Conservation (phyloP, 2,329 filamentous ascomycete species). For the Thermochaetoides dissita region DNA sequence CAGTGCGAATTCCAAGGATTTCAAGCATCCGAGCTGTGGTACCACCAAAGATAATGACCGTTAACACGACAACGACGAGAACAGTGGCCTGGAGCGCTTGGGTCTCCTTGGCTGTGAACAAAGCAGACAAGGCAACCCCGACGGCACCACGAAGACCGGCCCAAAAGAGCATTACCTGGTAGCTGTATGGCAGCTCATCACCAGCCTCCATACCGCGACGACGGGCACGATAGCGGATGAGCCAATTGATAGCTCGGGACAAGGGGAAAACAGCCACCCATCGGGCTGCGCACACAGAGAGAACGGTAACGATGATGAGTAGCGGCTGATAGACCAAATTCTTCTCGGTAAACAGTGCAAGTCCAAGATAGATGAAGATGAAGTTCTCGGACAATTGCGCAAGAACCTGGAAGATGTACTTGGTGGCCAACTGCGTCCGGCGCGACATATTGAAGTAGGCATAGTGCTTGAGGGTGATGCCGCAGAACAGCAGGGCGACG, state of each 20-base stretch:
- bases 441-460: slow-evolving; percentile 99
- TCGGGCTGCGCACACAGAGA: slow-evolving; percentile 81
- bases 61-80: slow-evolving; percentile 91
- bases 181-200: slow-evolving; percentile 85
- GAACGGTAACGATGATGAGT: slow-evolving; percentile 82
- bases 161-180: slow-evolving; percentile 99
- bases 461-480: slow-evolving; percentile 96
- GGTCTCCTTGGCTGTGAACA: slow-evolving; percentile 68
- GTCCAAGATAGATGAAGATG: slow-evolving; percentile 95
- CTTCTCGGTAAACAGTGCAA: slow-evolving; percentile 86
- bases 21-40: slow-evolving; percentile 96
- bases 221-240: slow-evolving; percentile 72
- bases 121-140: slow-evolving; percentile 83
- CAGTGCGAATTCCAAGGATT: slow-evolving; percentile 89
- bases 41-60: slow-evolving; percentile 96
- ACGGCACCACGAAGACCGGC: slow-evolving; percentile 90
- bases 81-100: slow-evolving; percentile 83
- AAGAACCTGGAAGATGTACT: slow-evolving; percentile 90
- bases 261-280: slow-evolving; percentile 93
- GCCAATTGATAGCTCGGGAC: slow-evolving; percentile 78
- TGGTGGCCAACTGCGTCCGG: slow-evolving; percentile 90
- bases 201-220: slow-evolving; percentile 59
- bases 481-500: slow-evolving; percentile 91
- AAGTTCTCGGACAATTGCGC: slow-evolving; percentile 97
- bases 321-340: slow-evolving; percentile 83